These are phyloP conservation scores for Talaromyces funiculosus DNA, from an alignment of 2,329 filamentous ascomycete genomes.

Conservation along the genomic window DNA sequence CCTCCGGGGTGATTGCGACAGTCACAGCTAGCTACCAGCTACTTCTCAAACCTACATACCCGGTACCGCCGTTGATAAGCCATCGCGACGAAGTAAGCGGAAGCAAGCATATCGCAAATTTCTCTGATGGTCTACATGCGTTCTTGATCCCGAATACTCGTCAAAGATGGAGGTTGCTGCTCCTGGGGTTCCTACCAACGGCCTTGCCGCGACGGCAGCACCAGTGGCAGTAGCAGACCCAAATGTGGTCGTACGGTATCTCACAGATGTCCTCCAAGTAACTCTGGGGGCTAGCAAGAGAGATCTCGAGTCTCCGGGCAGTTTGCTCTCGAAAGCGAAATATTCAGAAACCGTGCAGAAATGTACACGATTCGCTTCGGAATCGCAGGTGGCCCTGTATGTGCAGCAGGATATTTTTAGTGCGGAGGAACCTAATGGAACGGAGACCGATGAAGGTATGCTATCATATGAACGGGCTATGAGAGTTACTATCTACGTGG, in stretches of 20 bases:
- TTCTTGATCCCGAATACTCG: conserved; percentile 18
- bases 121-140: conserved; percentile 28
- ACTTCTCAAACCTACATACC: background rate
- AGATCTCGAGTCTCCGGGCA: conserved; percentile 76
- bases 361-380: conserved; percentile 83
- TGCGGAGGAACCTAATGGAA: conserved; percentile 44
- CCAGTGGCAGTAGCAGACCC: conserved; percentile 48
- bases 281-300: conserved; percentile 68
- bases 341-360: conserved; percentile 76
- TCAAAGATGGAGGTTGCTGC: conserved; percentile 35
- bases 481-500: background rate
- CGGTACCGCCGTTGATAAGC: background rate
- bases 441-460: conserved; percentile 38
- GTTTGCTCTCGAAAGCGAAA: conserved; percentile 68
- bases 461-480: background rate
- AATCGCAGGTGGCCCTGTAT: conserved; percentile 82
- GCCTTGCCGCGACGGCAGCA: conserved; percentile 27
- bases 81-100: background rate
- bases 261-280: conserved; percentile 64
- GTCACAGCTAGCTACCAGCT: background rate
- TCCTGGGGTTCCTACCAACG: conserved; percentile 29
- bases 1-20: background rate
- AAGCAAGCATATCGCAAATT: background rate
- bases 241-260: conserved; percentile 64
- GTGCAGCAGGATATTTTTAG: conserved; percentile 70